Conservation (phyloP, 495 filamentous ascomycete species). For the Daldinia grandis region DNA sequence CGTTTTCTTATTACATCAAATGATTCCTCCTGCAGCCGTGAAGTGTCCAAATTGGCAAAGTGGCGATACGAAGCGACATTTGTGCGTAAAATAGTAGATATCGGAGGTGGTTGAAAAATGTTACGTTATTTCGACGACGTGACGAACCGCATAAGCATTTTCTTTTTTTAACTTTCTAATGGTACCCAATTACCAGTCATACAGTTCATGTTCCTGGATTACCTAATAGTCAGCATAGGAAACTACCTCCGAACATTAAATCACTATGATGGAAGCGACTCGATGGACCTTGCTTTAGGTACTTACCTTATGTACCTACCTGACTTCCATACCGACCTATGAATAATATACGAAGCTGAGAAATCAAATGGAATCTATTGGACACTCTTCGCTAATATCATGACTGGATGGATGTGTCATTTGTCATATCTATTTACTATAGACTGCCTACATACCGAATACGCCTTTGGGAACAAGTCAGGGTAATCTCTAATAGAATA, state of each 20-base stretch:
- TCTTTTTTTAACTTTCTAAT: neutral
- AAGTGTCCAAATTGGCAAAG: slow-evolving; percentile 7
- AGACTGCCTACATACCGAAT: neutral
- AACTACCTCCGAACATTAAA: neutral
- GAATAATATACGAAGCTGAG: slow-evolving; percentile 7
- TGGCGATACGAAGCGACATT: slow-evolving; percentile 31
- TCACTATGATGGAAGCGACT: neutral
- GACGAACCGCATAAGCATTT: slow-evolving; percentile 1
- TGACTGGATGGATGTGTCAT: slow-evolving; percentile 2
- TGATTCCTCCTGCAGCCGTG: slow-evolving; percentile 20
- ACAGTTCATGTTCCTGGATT: slow-evolving; percentile 2
- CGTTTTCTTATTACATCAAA: slow-evolving; percentile 24
- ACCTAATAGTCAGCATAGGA: slow-evolving; percentile 16
- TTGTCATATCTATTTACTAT: slow-evolving; percentile 18
- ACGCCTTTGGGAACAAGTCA: neutral
- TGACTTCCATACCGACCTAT: too few relatives aligned
- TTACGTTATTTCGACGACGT: slow-evolving; percentile 29
- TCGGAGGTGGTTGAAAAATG: slow-evolving; percentile 20
- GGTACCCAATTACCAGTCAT: neutral
- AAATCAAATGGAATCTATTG: neutral
- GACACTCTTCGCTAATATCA: neutral
- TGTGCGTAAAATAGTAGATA: slow-evolving; percentile 24
- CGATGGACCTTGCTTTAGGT: neutral
- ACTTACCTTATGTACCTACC: too few relatives aligned
- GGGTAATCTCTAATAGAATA: neutral